Percentiles rank a stretch among this genome's conserved stretches.
Conservation (phyloP, 2,329 filamentous ascomycete species). For the Colletotrichum tamarilloi region DNA sequence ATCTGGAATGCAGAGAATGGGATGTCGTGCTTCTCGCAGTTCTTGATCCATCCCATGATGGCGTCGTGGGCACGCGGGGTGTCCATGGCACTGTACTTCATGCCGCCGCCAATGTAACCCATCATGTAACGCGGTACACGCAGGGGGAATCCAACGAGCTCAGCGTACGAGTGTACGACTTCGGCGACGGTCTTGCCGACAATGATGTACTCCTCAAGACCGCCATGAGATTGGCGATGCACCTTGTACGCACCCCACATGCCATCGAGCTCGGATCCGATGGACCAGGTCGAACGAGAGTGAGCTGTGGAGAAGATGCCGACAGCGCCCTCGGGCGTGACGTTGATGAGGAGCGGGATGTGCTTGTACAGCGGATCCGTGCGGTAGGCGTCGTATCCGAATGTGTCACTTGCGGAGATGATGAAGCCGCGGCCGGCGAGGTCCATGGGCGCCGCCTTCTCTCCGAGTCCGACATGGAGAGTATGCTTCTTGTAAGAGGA, state of each 20-base stretch:
- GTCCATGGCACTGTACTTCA: conserved; percentile 64
- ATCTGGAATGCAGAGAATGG: conserved; percentile 79
- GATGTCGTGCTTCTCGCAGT: conserved; percentile 73
- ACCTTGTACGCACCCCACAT: conserved; percentile 82
- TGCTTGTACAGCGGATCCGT: conserved; percentile 82
- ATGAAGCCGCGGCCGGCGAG: conserved; percentile 74
- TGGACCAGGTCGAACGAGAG: conserved; percentile 70
- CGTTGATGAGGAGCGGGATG: conserved; percentile 78
- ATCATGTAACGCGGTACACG: conserved; percentile 79
- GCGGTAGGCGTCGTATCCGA: conserved; percentile 77
- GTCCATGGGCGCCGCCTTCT: conserved; percentile 80
- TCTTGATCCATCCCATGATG: conserved; percentile 69
- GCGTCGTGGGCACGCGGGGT: conserved; percentile 65
- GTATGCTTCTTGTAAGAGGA: conserved; percentile 70
- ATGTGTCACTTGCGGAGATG: conserved; percentile 76
- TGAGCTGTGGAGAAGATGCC: conserved; percentile 77
- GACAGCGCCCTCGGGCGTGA: conserved; percentile 71
- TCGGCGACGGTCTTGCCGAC: conserved; percentile 74
- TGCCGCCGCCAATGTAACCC: conserved; percentile 76
- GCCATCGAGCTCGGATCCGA: conserved; percentile 80
- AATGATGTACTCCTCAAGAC: conserved; percentile 77
- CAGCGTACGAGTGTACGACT: conserved; percentile 73
- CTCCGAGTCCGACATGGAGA: conserved; percentile 76
- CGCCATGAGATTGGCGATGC: conserved; percentile 78
- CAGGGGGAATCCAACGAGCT: conserved; percentile 74